A percentile compares a stretch with the other conserved stretches of the same genome.
Evolutionary conservation across 352 stramenopile genomes (phyloP).

Genomic region (Elongisporangium prolatum): DNA sequence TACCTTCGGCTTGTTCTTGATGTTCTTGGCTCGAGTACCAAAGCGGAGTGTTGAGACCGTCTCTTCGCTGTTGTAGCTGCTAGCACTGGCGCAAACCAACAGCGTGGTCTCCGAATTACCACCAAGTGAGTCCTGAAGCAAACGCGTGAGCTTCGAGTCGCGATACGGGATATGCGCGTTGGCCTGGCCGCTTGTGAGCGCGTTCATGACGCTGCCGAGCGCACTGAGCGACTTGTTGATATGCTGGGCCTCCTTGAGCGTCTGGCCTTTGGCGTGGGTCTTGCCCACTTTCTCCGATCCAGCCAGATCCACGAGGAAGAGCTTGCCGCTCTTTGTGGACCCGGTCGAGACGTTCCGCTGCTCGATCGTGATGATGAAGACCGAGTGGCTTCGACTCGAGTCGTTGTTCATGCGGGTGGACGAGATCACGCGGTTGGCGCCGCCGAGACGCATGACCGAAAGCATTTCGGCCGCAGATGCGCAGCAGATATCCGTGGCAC

Average conservation of each 20-base stretch:
- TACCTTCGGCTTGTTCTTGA: constrained; percentile 78
- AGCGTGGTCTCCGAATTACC: constrained; percentile 73
- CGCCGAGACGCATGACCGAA: constrained; percentile 86
- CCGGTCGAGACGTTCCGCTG: constrained; percentile 60
- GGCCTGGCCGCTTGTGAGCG: constrained; percentile 74
- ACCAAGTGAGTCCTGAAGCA: constrained; percentile 84
- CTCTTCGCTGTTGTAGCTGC: constrained; percentile 67
- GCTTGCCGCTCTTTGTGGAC: constrained; percentile 86
- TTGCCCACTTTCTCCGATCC: constrained; percentile 77
- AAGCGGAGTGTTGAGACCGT: constrained; percentile 76
- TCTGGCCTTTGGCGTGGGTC: constrained; percentile 88
- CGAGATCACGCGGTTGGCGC: constrained; percentile 88
- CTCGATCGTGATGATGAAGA: constrained; percentile 97
- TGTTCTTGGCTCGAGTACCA: constrained; percentile 64
- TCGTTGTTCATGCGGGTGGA: constrained; percentile 91
- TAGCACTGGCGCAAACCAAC: constrained; percentile 59
- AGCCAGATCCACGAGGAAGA: constrained; percentile 84
- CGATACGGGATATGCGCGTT: constrained; percentile 91
- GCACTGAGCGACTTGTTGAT: constrained; percentile 92
- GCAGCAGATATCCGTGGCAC: constrained; percentile 58
- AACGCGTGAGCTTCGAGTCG: constrained; percentile 84
- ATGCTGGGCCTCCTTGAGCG: constrained; percentile 80
- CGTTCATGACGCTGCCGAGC: constrained; percentile 88
- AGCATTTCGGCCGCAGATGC: constrained; percentile 60
- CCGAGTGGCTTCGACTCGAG: constrained; percentile 90